A percentile compares a stretch with the other conserved stretches of the same genome.
Conservation (phyloP, 768 basidiomycete genomes). For the Tulasnella sp. region DNA sequence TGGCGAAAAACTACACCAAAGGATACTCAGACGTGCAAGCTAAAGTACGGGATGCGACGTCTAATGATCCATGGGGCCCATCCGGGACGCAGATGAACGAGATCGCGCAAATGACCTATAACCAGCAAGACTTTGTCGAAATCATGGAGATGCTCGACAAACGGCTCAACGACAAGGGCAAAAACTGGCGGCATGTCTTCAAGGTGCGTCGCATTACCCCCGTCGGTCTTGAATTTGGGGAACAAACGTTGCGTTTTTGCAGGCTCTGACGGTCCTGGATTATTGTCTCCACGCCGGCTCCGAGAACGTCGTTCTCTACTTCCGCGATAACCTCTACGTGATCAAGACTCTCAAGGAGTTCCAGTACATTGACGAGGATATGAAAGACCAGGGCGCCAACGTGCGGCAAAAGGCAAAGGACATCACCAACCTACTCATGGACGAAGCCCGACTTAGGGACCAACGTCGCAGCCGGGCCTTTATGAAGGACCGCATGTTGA, state of each 20-base stretch:
- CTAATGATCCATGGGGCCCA: conserved; percentile 97
- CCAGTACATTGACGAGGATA: conserved; percentile 88
- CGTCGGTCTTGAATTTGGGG: neutral
- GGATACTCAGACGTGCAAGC: conserved; percentile 87
- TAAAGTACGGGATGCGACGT: conserved; percentile 92
- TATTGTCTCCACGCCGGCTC: conserved; percentile 93
- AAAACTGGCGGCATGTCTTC: conserved; percentile 99
- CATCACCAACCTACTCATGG: conserved; percentile 84
- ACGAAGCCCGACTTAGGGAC: conserved; percentile 71
- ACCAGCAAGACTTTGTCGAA: conserved; percentile 97
- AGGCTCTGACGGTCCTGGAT: conserved; percentile 89
- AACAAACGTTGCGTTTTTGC: neutral
- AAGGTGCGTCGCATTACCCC: conserved; percentile 53
- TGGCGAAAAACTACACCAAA: conserved; percentile 91
- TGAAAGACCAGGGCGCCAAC: conserved; percentile 97
- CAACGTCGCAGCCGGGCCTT: conserved; percentile 72
- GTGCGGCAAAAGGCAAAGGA: conserved; percentile 96
- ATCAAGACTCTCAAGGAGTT: conserved; percentile 99
- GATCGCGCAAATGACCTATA: conserved; percentile 90
- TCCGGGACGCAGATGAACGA: conserved; percentile 99
- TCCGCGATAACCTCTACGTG: conserved; percentile 92
- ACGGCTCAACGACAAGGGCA: conserved; percentile 95
- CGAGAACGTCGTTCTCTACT: conserved; percentile 97
- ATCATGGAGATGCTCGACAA: conserved; percentile 99
- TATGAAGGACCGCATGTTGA: conserved; percentile 93